Percentiles rank a stretch among this genome's conserved stretches.
phyloP scores from a whole-genome alignment of 306 rosid genomes.

The Trifolium dubium region DNA sequence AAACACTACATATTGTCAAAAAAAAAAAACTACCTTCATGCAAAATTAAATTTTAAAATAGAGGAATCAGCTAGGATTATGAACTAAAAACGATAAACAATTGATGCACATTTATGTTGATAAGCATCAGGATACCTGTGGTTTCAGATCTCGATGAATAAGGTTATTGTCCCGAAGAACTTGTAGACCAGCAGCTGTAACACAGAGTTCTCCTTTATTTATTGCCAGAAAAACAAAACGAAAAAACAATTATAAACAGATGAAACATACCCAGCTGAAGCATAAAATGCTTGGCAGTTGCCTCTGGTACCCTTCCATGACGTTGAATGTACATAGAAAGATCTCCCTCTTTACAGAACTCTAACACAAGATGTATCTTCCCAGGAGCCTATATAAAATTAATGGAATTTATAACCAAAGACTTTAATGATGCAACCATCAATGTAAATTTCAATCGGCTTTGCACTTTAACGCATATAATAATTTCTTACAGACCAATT shows the following conservation, averaged over 20 bases:
- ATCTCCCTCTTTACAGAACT: conserved; percentile 97
- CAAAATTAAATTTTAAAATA: conserved; percentile 36
- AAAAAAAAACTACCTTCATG: conserved; percentile 46
- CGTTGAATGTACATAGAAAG: conserved; percentile 85
- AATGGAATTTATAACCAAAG: conserved; percentile 25
- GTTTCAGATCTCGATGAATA: conserved; percentile 94
- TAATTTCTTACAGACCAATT: conserved; percentile 29
- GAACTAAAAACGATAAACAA: conserved; percentile 21
- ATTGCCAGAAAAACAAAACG: conserved; percentile 32
- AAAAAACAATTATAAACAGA: conserved; percentile 25
- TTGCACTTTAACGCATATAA: not conserved
- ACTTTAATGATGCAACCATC: conserved; percentile 29
- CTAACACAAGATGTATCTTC: conserved; percentile 93
- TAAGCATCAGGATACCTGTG: conserved; percentile 67
- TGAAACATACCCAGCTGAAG: conserved; percentile 82
- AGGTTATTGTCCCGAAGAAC: conserved; percentile 92
- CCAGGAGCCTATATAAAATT: conserved; percentile 79
- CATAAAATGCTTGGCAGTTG: conserved; percentile 88
- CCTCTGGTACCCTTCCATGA: conserved; percentile 85
- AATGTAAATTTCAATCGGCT: conserved; percentile 35
- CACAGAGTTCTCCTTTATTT: conserved; percentile 39
- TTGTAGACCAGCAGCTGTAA: conserved; percentile 91
- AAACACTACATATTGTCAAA: conserved; percentile 38
- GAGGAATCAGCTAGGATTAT: conserved; percentile 25
- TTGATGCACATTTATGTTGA: not conserved